A percentile compares a stretch with the other conserved stretches of the same genome.
These are phyloP conservation scores for Euphorbia celastroides DNA, from an alignment of 441 rosid genomes.

Conservation along the genomic window DNA sequence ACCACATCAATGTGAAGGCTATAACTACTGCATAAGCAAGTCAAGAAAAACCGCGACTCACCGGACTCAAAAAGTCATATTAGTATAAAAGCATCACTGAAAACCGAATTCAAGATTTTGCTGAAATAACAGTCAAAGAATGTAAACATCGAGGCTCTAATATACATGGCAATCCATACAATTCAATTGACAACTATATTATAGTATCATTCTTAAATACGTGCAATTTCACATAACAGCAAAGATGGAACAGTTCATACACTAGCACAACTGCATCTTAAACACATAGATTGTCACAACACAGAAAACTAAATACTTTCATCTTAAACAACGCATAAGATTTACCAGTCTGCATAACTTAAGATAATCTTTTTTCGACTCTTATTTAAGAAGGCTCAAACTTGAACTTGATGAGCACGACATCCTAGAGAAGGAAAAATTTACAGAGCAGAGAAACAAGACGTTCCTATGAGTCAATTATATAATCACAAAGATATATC, in stretches of 20 bases:
- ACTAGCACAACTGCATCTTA: too few relatives aligned
- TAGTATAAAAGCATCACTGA: background rate
- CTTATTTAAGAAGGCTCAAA: slow-evolving; percentile 1
- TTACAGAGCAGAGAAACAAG: background rate
- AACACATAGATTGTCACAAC: too few relatives aligned
- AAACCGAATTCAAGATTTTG: background rate
- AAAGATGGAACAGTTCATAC: background rate
- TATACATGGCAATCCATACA: background rate
- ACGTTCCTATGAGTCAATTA: background rate
- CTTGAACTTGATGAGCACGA: background rate
- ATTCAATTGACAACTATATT: background rate
- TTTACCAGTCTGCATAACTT: background rate
- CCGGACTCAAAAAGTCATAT: background rate
- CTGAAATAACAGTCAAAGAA: background rate
- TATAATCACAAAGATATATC: slow-evolving; percentile 1
- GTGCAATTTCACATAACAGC: slow-evolving; percentile 3
- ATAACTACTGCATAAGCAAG: too few relatives aligned
- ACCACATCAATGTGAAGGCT: too few relatives aligned
- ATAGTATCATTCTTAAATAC: background rate
- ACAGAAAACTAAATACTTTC: too few relatives aligned
- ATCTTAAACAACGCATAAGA: background rate
- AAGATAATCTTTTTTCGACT: background rate
- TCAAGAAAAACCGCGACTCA: background rate
- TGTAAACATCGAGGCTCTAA: background rate
- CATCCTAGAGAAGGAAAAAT: background rate